Conservation (phyloP, 257 asterid species). For the Nyctanthes arbortristis region DNA sequence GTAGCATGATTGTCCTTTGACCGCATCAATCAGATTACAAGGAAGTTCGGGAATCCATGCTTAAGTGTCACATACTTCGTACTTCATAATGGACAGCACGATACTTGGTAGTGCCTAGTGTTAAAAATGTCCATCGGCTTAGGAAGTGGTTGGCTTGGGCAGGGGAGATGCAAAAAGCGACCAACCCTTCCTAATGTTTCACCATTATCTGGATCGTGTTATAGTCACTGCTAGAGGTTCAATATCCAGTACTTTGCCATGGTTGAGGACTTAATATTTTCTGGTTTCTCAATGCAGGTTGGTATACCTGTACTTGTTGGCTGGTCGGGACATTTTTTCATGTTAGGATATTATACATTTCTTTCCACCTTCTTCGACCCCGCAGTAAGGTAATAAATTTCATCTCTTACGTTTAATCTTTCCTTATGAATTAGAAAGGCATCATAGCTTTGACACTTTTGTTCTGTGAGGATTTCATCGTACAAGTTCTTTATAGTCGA, state of each 20-base stretch:
- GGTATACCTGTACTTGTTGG: conserved; percentile 76
- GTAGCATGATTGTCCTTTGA: neutral
- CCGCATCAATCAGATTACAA: too few species aligned
- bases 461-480: neutral
- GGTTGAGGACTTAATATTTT: neutral
- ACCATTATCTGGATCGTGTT: neutral
- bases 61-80: too few species aligned
- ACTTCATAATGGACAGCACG: neutral
- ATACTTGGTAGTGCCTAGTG: too few species aligned
- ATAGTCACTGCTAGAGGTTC: neutral
- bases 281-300: conserved; percentile 53
- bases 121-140: too few species aligned
- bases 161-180: too few species aligned
- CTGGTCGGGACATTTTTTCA: conserved; percentile 83
- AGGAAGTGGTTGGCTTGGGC: too few species aligned
- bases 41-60: too few species aligned
- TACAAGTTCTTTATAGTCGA: neutral
- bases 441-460: neutral
- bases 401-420: neutral
- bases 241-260: neutral
- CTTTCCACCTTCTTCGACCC: conserved; percentile 77
- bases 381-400: conserved; percentile 52
- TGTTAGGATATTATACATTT: conserved; percentile 83
- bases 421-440: neutral
- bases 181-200: neutral